Evolutionary conservation across 176 grass and related monocot species (phyloP).

Genomic region (Aegilops longissima): DNA sequence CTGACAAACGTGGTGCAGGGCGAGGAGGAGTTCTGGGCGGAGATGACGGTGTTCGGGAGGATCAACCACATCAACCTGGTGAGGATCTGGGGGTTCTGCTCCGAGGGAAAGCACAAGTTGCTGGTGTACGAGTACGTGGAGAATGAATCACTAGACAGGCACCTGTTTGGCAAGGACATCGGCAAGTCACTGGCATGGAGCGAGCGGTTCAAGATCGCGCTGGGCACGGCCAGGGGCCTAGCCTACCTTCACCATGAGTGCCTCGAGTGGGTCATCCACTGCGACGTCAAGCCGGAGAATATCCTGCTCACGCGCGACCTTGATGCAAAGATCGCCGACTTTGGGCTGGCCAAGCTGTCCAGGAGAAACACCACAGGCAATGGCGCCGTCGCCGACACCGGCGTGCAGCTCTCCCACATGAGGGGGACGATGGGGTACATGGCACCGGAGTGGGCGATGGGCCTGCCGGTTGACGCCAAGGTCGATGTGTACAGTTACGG

Average conservation of each 20-base stretch:
- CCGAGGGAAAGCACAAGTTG: conserved; percentile 39
- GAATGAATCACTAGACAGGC: conserved; percentile 56
- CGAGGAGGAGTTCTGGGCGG: conserved; percentile 62
- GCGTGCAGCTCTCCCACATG: conserved; percentile 38
- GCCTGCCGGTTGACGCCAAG: conserved; percentile 38
- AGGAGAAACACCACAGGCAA: conserved; percentile 19
- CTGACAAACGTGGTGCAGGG: conserved; percentile 32
- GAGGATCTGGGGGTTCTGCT: conserved; percentile 57
- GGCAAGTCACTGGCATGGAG: conserved; percentile 39
- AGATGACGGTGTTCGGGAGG: conserved; percentile 55
- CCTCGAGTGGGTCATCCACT: conserved; percentile 69
- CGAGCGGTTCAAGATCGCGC: conserved; percentile 41
- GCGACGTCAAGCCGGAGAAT: conserved; percentile 63
- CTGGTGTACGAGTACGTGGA: conserved; percentile 68
- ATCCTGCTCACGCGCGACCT: conserved; percentile 55
- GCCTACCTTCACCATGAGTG: conserved; percentile 67
- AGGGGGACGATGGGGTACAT: conserved; percentile 59
- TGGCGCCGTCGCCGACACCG: background rate
- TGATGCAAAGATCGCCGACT: conserved; percentile 61
- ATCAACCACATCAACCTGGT: conserved; percentile 83
- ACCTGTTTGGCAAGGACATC: conserved; percentile 43
- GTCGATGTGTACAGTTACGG: conserved; percentile 57
- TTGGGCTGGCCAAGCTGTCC: conserved; percentile 52
- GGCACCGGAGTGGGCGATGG: conserved; percentile 53
- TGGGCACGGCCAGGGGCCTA: conserved; percentile 42